Base-by-base conservation (phyloP, 2,329 filamentous ascomycete species). In the Trichoderma sp. region DNA sequence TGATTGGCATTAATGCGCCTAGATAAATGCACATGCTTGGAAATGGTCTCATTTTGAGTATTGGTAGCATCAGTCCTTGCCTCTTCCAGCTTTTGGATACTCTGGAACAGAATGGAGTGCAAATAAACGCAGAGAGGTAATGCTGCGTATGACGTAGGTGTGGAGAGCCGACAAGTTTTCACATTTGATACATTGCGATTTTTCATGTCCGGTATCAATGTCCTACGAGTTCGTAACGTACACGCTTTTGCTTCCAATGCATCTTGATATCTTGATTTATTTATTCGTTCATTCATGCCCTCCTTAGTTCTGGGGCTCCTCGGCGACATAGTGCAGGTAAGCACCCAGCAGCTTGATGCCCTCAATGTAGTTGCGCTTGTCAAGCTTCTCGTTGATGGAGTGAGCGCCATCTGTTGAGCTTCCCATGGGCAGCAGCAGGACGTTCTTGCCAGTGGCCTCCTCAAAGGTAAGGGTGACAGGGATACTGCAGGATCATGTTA, bases 371-470 rank as follows among this genome's bases (percentile, higher is more conserved):
- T 99, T 99, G 80, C 89, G 90, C 88, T 93, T 94, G 82, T 99
- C 96, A 71, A 99, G 87, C 88, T 97, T 98, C 89, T 98, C 96
- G 82, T 99, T 99, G 83, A 98, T 97, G 39, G 94, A 97, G 84
- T 99, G 96, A 8, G 96, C 96, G 55, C 93, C 95, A 81, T 98
- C 96, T 1, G 95, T 99, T 57, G 93, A 97, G 85, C 93, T 97
- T 59, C 96, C 96, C 96, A 99, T 98, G 36, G 96, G 96, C 76
- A 99, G 84, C 75, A 99, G 86, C 71, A 99, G 85, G 55, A 98
- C 95, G 79, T 98, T 99, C 91, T 99, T 99, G 79, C 95, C 94
- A 7, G 95, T 97, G 20, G 96, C 95, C 85, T 98, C 91, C 86
- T 99, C 96, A 80, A 99, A 99, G 1, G 94, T 98, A 78, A 99